Evolutionary conservation across 495 filamentous ascomycete species (phyloP).

Genomic region (Annulohypoxylon nitens): DNA sequence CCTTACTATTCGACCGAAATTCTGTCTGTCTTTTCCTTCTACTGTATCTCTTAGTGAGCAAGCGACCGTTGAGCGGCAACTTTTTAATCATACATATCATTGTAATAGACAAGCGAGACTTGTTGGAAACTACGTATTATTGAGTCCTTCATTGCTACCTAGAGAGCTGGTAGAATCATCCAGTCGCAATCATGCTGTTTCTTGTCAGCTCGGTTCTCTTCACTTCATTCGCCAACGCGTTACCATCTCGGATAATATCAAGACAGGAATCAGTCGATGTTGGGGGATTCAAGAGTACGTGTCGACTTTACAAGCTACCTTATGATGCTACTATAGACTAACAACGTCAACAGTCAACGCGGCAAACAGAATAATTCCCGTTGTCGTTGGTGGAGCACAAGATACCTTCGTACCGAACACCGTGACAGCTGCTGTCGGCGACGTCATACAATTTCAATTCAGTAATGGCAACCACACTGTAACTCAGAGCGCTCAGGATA

Average conservation of each 20-base stretch:
- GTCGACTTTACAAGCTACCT: neutral
- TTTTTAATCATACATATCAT: conserved; percentile 26
- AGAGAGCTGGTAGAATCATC: neutral
- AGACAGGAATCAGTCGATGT: conserved; percentile 17
- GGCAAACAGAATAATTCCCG: conserved; percentile 42
- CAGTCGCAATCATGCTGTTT: conserved; percentile 26
- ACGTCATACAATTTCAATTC: conserved; percentile 69
- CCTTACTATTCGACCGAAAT: conserved; percentile 16
- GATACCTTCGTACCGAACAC: conserved; percentile 54
- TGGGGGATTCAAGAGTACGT: conserved; percentile 30
- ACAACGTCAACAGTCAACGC: conserved; percentile 25
- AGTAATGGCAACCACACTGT: conserved; percentile 50
- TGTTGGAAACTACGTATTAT: conserved; percentile 1
- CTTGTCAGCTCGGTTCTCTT: conserved; percentile 26
- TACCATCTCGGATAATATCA: conserved; percentile 26
- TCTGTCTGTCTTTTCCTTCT: conserved; percentile 17
- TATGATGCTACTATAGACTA: conserved; percentile 4
- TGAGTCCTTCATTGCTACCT: conserved; percentile 25
- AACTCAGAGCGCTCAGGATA: conserved; percentile 47
- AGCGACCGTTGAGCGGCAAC: conserved; percentile 41
- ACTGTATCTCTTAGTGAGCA: conserved; percentile 20
- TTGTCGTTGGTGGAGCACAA: conserved; percentile 44
- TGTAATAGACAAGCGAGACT: conserved; percentile 29
- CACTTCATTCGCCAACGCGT: conserved; percentile 19
- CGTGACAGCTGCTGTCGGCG: conserved; percentile 57